Base-by-base conservation (phyloP, 768 basidiomycete species). In the Cantharellus anzutake region DNA sequence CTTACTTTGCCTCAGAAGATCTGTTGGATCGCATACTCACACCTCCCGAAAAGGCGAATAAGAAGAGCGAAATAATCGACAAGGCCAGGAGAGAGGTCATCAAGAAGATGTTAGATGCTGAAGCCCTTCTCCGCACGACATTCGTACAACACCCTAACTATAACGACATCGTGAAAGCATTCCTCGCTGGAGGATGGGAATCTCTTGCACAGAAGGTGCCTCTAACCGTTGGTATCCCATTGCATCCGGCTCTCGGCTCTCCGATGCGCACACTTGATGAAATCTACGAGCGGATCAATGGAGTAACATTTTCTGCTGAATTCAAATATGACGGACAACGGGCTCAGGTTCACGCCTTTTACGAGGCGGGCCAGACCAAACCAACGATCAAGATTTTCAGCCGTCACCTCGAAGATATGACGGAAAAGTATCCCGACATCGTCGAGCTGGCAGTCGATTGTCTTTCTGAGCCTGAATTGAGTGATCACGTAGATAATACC, bases 351-450 rank as follows among this genome's bases (percentile, higher is more conserved):
- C 85, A 87, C 67, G 83, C 75, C 7, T 66, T 48, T 48, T 7
- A 14, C 35, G 11, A 7, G 11, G 38, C 52, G 1, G 35, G 14
- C 11, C 38, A 11, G 35, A 11, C 7, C 7, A 65, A 56, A n/a
- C 60, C 59, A 20, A 14, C 64, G 5, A 76, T 88, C 48, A 78
- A 80, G 58, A 74, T 93, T 56, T 94, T 94, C 72, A 88, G 86
- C 61, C 81, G 90, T 59, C 88, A 91, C 73, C 73, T 94, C 40
- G 89, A 93, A 71, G 82, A 91, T 66, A 92, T 92, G 91, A 91
- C 88, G 1, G 79, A 80, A 61, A 92, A 94, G 86, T 93, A 93
- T 69, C 89, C 90, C 4, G 89, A 93, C 70, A 76, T 91, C 55
- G 73, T 80, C 61, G 72, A 72, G 34, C 72, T 89, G 42, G 75